Conservation (phyloP, 495 filamentous ascomycete genomes). For the Podospora sp. region DNA sequence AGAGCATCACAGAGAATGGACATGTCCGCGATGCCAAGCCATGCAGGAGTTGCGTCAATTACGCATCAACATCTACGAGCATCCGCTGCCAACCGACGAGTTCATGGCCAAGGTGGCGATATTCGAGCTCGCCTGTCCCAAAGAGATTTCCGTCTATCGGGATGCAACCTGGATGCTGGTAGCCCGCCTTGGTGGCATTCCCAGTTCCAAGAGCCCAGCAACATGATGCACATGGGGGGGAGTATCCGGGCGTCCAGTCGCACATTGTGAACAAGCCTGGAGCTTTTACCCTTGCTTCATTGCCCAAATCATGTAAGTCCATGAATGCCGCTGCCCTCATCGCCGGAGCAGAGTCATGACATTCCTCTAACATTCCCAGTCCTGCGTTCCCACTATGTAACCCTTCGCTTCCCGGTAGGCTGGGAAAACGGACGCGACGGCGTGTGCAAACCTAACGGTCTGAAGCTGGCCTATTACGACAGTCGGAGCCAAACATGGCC, state of each 20-base stretch:
- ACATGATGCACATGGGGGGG: slow-evolving; percentile 25
- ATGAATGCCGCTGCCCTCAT: neutral
- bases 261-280: slow-evolving; percentile 10
- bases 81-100: slow-evolving; percentile 45
- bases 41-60: slow-evolving; percentile 34
- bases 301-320: slow-evolving; percentile 36
- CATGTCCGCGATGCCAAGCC: slow-evolving; percentile 42
- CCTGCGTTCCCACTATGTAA: slow-evolving; percentile 40
- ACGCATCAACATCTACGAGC: slow-evolving; percentile 48
- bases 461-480: slow-evolving; percentile 36
- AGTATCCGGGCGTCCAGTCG: slow-evolving; percentile 25
- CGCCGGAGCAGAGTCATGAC: no score
- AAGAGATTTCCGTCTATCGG: slow-evolving; percentile 45
- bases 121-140: slow-evolving; percentile 50
- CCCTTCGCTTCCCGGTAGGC: slow-evolving; percentile 26
- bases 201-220: slow-evolving; percentile 14
- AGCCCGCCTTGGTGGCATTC: slow-evolving; percentile 26
- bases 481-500: slow-evolving; percentile 34
- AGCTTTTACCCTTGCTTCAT: slow-evolving; percentile 36
- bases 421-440: slow-evolving; percentile 29
- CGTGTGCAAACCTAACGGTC: slow-evolving; percentile 36
- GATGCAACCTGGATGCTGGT: slow-evolving; percentile 50
- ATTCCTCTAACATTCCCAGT: slow-evolving; percentile 14
- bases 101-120: slow-evolving; percentile 35
- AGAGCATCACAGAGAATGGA: slow-evolving; percentile 28